Base-by-base conservation (phyloP, 805 yeast genomes). In the Hanseniaspora lachancei region DNA sequence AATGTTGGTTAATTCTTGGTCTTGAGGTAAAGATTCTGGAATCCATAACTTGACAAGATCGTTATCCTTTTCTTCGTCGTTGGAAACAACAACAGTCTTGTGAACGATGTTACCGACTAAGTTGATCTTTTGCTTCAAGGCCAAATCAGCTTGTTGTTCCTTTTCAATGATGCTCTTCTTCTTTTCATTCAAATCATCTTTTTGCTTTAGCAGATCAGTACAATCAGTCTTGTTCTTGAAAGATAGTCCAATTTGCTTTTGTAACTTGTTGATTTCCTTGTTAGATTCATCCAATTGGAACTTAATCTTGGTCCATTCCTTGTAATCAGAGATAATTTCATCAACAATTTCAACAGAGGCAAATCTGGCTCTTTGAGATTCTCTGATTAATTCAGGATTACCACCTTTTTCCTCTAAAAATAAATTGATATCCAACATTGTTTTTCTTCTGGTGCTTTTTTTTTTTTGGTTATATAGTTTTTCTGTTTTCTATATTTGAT, bases 341-440 rank as follows among this genome's bases (percentile, higher is more conserved):
- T 93, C 98, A 53, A 93, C 97, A 54, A 93, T 66, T 72, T 93
- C 98, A 54, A 89, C 97, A 38, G 93, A 74, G 63, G 80, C 97
- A 59, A 95, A 95, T 76, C 98, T 88, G 60, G 95, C 95, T 70
- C 74, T 81, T 72, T 93, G 98, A 40, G 97, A 89, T 66, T 74
- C 79, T 69, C 84, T 84, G 68, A 93, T 88, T 55, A 75, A 75
- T 62, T 89, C 91, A 44, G 98, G 96, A 70, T 89, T 80, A 60
- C 98, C 98, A 58, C 98, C 98, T 73, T 89, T 91, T 68, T 93
- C 98, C 63, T 82, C 95, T 63, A 93, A 83, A 69, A 93, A 93
- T 68, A 86, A 85, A 62, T 84, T 76, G 62, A 93, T 87, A 71
- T 93, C 98, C 72, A 93, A 81, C 98, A 93, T 91, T 55, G 42